Base-by-base conservation (phyloP, 2,329 filamentous ascomycete species). In the Phaeosphaeriaceae sp. region DNA sequence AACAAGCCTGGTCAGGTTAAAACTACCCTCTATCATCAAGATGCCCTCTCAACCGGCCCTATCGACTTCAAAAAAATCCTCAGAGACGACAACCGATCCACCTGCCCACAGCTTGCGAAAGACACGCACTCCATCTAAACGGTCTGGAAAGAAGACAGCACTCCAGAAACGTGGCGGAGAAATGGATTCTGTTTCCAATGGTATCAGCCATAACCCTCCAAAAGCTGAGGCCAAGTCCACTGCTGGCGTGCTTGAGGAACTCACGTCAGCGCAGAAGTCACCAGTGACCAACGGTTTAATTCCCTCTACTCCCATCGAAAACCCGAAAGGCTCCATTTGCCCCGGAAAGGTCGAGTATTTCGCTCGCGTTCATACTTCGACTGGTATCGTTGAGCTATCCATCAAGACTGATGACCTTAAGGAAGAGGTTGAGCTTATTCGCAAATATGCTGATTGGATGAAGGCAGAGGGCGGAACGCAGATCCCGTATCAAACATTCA, bases 61-160 rank as follows among this genome's bases (percentile, higher is more conserved):
- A n/a, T 28, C 36, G 4, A 11, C 18, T 9, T 15, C 18, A 3
- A 13, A 39, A 20, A 18, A 11, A 20, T 7, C 20, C 1, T n/a
- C 9, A 15, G 20, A 29, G 13, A 8, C 18, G 6, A 16, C 18
- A n/a, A 21, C 9, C 8, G 42, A 45, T 30, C 16, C 18, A 9
- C 35, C 32, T 21, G 34, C 23, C 11, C 23, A 38, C 17, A 26
- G 34, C 17, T 18, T 46, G 16, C 35, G 42, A 16, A 46, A 46
- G 11, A 46, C 34, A 12, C 26, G 34, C 28, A 8, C 34, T 18
- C 39, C 40, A 11, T 23, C 23, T 18, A 42, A 29, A 21, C 48
- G 26, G 12, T 42, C 42, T 9, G 15, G 12, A 4, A 12, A 32
- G 37, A 8, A 32, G 23, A 20, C 17, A 5, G 18, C 11, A 6